phyloP scores from a whole-genome alignment of 2,329 filamentous ascomycete genomes.

The Colletotrichum coccodes region DNA sequence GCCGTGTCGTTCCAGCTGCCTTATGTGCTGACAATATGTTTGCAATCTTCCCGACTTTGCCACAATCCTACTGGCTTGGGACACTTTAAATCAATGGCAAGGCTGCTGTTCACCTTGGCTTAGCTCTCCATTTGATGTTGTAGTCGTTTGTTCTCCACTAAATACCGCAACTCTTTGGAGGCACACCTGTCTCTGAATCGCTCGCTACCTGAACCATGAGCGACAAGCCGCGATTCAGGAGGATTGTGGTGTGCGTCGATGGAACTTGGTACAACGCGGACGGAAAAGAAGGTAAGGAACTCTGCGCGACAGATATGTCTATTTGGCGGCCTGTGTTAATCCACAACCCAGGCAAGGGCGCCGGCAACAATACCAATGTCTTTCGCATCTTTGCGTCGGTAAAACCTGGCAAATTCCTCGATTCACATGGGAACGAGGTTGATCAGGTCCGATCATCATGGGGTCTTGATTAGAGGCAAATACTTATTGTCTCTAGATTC shows the following conservation, averaged over 20 bases:
- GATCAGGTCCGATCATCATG: not conserved
- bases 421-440: constrained; percentile 6
- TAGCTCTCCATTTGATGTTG: not conserved
- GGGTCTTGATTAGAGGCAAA: too few relatives aligned
- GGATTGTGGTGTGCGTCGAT: constrained; percentile 28
- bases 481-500: not conserved
- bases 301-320: too few relatives aligned
- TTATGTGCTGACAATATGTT: not conserved
- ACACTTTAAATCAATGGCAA: not conserved
- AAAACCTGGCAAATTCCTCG: constrained; percentile 1
- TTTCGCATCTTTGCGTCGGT: constrained; percentile 23
- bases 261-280: constrained; percentile 29
- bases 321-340: not conserved
- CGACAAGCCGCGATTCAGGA: not conserved
- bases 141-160: not conserved
- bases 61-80: not conserved
- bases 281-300: constrained; percentile 16
- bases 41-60: not conserved
- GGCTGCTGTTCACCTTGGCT: not conserved
- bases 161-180: not conserved
- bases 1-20: not conserved
- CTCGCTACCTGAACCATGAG: not conserved
- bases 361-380: constrained; percentile 24
- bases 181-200: not conserved
- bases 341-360: not conserved